Conservation (phyloP, 805 yeast species). For the Ogataea methylovora region DNA sequence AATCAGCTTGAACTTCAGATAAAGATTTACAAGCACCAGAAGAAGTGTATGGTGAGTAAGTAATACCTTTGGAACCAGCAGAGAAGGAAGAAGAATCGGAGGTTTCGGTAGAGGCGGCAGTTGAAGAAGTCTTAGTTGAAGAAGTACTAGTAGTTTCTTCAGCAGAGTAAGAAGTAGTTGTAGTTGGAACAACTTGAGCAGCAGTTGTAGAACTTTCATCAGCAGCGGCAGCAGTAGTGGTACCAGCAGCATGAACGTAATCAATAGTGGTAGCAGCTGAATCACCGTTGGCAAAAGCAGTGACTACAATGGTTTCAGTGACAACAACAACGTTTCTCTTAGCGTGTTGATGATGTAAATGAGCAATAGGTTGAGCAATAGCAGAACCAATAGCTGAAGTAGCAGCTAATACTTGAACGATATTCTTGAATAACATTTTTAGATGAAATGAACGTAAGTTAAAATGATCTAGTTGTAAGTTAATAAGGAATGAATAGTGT, state of each 20-base stretch:
- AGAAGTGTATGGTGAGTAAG: constrained; percentile 72
- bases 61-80: constrained; percentile 60
- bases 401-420: constrained; percentile 36
- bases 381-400: constrained; percentile 40
- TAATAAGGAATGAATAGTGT: neutral
- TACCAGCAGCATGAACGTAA: constrained; percentile 24
- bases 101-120: constrained; percentile 20
- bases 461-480: no score
- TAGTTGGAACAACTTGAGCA: constrained; percentile 21
- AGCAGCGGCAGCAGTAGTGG: constrained; percentile 11
- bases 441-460: neutral
- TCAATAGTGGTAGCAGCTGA: constrained; percentile 23
- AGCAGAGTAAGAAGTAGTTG: constrained; percentile 18
- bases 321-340: constrained; percentile 46
- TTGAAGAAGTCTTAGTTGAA: constrained; percentile 23
- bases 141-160: constrained; percentile 27
- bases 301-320: constrained; percentile 42
- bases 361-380: constrained; percentile 53
- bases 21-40: constrained; percentile 64
- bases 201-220: constrained; percentile 13
- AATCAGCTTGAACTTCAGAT: constrained; percentile 49
- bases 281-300: constrained; percentile 25
- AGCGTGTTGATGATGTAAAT: constrained; percentile 52
- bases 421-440: constrained; percentile 19
- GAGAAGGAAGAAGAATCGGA: constrained; percentile 22